A percentile compares a stretch with the other conserved stretches of the same genome.
phyloP scores from a whole-genome alignment of 1,284 basidiomycete species.

The Microbotryomycetes sp. region DNA sequence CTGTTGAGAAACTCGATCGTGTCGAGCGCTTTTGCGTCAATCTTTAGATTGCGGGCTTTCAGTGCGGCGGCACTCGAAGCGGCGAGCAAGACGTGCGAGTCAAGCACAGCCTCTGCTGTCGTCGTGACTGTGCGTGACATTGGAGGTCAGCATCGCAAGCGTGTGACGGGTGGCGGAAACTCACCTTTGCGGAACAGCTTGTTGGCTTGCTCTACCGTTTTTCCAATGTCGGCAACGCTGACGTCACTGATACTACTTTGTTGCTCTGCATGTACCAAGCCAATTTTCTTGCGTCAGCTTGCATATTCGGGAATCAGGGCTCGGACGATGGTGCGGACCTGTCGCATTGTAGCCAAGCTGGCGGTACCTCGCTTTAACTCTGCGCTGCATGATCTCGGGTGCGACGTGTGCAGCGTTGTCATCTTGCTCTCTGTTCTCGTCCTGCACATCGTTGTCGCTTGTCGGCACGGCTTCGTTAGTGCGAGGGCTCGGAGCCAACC shows the following conservation, averaged over 20 bases:
- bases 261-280: conserved; percentile 1
- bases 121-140: conserved; percentile 18
- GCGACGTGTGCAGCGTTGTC: conserved; percentile 8
- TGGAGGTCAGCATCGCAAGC: not conserved
- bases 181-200: conserved; percentile 18
- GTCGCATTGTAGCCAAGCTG: not conserved
- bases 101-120: conserved; percentile 37
- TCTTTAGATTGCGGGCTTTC: conserved; percentile 77
- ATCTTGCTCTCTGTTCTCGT: not conserved
- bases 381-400: conserved; percentile 2
- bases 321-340: not conserved
- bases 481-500: not conserved
- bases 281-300: not conserved
- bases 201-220: conserved; percentile 18
- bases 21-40: conserved; percentile 71
- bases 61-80: conserved; percentile 44
- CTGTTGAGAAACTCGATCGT: conserved; percentile 70
- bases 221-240: conserved; percentile 15
- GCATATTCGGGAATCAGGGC: not conserved
- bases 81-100: conserved; percentile 34
- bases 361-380: conserved; percentile 12
- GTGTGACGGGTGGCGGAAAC: not conserved
- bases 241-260: conserved; percentile 27
- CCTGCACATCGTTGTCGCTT: not conserved
- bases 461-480: not conserved